Percentiles rank a stretch among this genome's conserved stretches.
Conservation (phyloP, 164 flowering plant genomes). For the Stephania yunnanensis region DNA sequence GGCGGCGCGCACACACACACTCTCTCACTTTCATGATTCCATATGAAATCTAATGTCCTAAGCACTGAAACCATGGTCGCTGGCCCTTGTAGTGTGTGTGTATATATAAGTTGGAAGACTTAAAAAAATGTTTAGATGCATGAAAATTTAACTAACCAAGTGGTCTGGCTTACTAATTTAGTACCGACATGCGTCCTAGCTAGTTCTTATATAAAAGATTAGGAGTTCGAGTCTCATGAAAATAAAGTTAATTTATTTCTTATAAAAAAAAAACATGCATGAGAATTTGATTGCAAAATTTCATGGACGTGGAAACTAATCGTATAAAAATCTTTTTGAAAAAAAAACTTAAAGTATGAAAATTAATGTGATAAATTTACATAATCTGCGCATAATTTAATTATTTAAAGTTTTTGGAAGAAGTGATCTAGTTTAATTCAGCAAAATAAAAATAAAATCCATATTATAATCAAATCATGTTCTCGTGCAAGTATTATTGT, state of each 20-base stretch:
- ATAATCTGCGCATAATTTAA: not conserved
- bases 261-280: no score
- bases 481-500: not conserved
- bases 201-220: no score
- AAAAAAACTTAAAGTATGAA: not conserved
- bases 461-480: not conserved
- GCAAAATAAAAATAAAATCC: not conserved
- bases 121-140: not conserved
- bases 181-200: no score
- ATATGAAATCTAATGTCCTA: conserved; percentile 1
- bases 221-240: no score
- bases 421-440: not conserved
- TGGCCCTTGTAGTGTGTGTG: not conserved
- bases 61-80: not conserved
- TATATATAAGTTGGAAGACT: not conserved
- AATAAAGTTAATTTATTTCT: no score
- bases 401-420: not conserved
- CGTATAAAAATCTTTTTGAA: no score
- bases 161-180: no score
- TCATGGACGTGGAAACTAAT: no score
- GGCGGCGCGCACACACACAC: not conserved
- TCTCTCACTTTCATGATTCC: conserved; percentile 1
- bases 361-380: not conserved
- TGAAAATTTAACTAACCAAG: no score
- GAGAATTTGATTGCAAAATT: no score